Evolutionary conservation across 345 rosid genomes (phyloP), one percentile per base, ranked within the genome.

Genomic region (Eucalyptus pauciflora): DNA sequence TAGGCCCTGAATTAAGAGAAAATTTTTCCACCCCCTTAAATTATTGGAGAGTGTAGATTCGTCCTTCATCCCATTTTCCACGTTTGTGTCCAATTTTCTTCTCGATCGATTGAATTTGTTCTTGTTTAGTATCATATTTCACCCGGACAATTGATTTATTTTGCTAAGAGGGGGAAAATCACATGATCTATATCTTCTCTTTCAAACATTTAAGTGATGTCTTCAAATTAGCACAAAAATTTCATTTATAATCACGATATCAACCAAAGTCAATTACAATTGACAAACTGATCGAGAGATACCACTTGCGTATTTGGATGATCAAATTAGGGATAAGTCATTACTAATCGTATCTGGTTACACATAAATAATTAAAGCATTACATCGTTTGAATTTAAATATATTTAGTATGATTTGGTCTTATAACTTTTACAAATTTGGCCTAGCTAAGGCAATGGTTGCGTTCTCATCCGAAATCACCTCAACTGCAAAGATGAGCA

Each of bases 351-450:
- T 11, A 9, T 71, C 2, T 18, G 8, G 0, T 10, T 37, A 71
- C 46, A 10, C 46, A 10, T 0, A 4, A 18, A 37, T 71, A 2
- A 18, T 4, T 0, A 2, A 10, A 17, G 11, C 2, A 0, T 8
- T 71, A 10, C 25, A 2, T 6, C 6, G 3, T 58, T 25, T 58
- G n/a, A 58, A 56, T 20, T 22, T 54, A 51, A 52, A 52, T 52
- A 52, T 18, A 52, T 52, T 52, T 0, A 7, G 0, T 56, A 22
- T 22, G 62, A 56, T 22, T 56, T 4, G 29, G 27, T 24, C 12
- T 9, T 56, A 22, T 22, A 9, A 22, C 62, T 56, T 56, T 56
- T 8, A 24, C 29, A 8, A 22, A 56, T 24, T 56, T 3, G 1
- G 12, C 62, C 62, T 22, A 56, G 13, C 27, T 5, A 24, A 56